phyloP scores from a whole-genome alignment of 2,329 filamentous ascomycete species.

The Nigrospora sphaerica region DNA sequence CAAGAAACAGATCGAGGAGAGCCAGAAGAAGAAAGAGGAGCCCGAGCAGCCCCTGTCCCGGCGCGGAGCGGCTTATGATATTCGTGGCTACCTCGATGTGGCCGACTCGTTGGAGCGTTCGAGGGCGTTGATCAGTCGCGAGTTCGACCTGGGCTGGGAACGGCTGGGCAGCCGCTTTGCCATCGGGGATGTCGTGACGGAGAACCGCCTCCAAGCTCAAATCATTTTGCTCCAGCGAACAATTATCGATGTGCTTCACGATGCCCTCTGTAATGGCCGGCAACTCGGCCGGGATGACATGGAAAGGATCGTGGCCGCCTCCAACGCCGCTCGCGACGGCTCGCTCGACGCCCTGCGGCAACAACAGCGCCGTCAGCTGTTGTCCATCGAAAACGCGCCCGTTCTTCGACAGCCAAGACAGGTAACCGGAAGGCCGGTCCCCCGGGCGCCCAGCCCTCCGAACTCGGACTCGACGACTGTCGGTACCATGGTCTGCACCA shows the following conservation, averaged over 20 bases:
- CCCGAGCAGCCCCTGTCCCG: conserved; percentile 8
- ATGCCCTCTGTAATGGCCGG: conserved; percentile 23
- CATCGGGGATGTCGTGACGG: conserved; percentile 25
- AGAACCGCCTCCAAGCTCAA: conserved; percentile 27
- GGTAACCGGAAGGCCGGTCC: neutral
- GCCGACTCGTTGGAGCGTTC: conserved; percentile 20
- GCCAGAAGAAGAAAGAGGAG: conserved; percentile 7
- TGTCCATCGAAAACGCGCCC: conserved; percentile 1
- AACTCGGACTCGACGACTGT: conserved; percentile 6
- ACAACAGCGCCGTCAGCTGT: conserved; percentile 23
- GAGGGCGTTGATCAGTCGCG: conserved; percentile 22
- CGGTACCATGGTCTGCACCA: neutral
- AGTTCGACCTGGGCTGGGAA: conserved; percentile 25
- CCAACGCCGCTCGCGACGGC: conserved; percentile 24
- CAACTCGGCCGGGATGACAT: conserved; percentile 18
- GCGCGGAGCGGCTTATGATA: neutral
- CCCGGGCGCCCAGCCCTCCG: conserved; percentile 4
- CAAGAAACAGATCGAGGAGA: conserved; percentile 10
- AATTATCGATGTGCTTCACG: conserved; percentile 28
- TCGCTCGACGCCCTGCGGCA: conserved; percentile 26
- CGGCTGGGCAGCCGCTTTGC: conserved; percentile 25
- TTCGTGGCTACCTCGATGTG: conserved; percentile 12
- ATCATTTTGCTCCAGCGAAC: conserved; percentile 29
- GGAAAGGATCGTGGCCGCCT: conserved; percentile 22
- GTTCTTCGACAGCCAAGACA: neutral